These are phyloP conservation scores for Ascoidea tarda DNA, from an alignment of 805 yeast species.

Conservation along the genomic window DNA sequence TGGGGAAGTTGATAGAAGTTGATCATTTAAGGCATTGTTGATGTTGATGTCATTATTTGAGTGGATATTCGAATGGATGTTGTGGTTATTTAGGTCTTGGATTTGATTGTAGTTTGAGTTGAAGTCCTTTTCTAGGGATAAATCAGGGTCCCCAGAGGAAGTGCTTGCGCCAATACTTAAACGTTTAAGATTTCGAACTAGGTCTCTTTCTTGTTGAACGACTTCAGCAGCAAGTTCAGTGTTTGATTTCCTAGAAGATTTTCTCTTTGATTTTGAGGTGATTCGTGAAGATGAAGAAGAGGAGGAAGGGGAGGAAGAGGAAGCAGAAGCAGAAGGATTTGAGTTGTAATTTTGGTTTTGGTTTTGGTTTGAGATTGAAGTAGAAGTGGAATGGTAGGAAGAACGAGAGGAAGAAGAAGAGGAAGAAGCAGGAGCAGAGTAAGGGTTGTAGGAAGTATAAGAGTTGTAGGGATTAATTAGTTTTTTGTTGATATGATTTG, in stretches of 20 bases:
- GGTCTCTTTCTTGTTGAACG: slow-evolving; percentile 58
- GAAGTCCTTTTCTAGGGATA: slow-evolving; percentile 30
- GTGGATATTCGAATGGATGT: slow-evolving; percentile 10
- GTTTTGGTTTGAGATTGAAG: too few species aligned
- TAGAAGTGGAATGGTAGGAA: too few species aligned
- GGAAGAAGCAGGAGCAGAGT: too few species aligned
- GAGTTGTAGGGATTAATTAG: too few species aligned
- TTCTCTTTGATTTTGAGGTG: neutral
- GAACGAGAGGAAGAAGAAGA: too few species aligned
- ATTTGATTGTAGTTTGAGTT: slow-evolving; percentile 12
- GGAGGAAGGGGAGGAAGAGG: neutral
- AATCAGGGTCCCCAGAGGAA: slow-evolving; percentile 50
- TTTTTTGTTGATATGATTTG: too few species aligned
- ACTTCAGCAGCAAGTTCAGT: slow-evolving; percentile 57
- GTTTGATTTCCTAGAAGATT: slow-evolving; percentile 23
- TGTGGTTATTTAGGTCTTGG: slow-evolving; percentile 8
- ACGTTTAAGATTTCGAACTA: slow-evolving; percentile 61
- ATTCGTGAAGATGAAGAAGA: neutral
- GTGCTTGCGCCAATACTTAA: slow-evolving; percentile 46
- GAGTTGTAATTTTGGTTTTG: too few species aligned
- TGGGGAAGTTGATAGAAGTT: slow-evolving; percentile 9
- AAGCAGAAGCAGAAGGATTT: neutral
- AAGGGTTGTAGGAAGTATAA: too few species aligned
- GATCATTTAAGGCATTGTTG: slow-evolving; percentile 10
- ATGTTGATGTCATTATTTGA: slow-evolving; percentile 17